Percentiles rank a stretch among this genome's conserved stretches.
Conservation (phyloP, 225 moss, liverwort and hornwort species). For the Rhytidiadelphus loreus region DNA sequence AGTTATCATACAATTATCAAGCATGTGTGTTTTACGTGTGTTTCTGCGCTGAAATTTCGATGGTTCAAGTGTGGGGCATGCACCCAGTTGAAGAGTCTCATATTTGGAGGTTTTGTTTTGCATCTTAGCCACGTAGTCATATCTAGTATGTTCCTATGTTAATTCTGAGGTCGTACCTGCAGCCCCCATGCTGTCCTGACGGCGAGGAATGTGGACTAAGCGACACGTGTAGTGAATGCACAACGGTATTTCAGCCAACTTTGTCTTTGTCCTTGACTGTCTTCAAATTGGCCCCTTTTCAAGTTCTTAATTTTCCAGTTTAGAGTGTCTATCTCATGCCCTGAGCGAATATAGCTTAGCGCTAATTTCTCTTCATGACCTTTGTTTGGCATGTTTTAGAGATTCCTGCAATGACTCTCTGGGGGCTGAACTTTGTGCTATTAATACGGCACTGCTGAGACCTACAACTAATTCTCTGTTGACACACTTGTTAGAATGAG, state of each 20-base stretch:
- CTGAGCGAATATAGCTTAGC: background rate
- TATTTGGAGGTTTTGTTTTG: background rate
- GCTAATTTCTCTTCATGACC: background rate
- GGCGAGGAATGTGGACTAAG: constrained; percentile 72
- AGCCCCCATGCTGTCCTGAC: constrained; percentile 94
- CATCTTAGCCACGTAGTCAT: background rate
- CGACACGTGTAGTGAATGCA: constrained; percentile 79
- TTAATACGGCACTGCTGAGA: background rate
- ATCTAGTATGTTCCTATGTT: background rate
- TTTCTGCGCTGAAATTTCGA: background rate
- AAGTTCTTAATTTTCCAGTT: background rate
- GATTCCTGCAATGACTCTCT: background rate
- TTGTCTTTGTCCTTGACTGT: background rate
- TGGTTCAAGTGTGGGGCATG: background rate
- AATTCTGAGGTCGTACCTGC: background rate
- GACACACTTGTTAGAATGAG: background rate
- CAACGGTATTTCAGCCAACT: constrained; percentile 57
- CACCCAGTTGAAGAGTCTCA: background rate
- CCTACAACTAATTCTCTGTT: background rate
- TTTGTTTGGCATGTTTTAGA: background rate
- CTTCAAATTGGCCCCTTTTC: background rate
- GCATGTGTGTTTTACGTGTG: background rate
- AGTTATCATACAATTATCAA: background rate
- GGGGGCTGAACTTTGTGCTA: background rate
- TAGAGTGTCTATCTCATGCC: background rate